Conservation (phyloP, 768 basidiomycete species). For the Gautieria morchelliformis region DNA sequence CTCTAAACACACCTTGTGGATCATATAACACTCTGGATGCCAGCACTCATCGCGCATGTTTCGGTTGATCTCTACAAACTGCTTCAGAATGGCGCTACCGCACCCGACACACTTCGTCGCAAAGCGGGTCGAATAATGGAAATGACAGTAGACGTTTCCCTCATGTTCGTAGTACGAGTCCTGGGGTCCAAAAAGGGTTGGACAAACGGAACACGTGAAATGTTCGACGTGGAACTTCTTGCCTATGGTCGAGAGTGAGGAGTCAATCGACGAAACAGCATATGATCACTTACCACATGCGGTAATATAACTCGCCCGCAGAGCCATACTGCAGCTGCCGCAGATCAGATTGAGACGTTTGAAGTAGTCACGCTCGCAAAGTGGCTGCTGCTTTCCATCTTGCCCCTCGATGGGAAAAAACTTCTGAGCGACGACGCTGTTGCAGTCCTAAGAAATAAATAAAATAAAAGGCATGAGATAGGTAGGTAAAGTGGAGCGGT, state of each 20-base stretch:
- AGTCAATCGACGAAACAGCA: not conserved
- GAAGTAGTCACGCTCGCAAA: constrained; percentile 99
- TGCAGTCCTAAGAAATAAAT: constrained; percentile 83
- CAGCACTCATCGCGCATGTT: constrained; percentile 98
- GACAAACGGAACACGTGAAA: constrained; percentile 95
- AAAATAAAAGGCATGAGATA: constrained; percentile 28
- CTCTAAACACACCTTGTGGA: constrained; percentile 72
- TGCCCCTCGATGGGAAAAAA: constrained; percentile 97
- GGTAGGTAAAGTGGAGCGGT: constrained; percentile 51
- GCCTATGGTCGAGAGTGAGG: constrained; percentile 9
- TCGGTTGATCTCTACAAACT: constrained; percentile 98
- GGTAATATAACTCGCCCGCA: constrained; percentile 97
- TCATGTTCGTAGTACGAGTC: constrained; percentile 99
- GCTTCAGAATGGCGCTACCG: constrained; percentile 93
- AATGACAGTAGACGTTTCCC: constrained; percentile 97
- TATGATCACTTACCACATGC: constrained; percentile 74
- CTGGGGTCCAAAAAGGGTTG: constrained; percentile 92
- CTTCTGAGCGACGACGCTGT: constrained; percentile 92
- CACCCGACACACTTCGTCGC: constrained; percentile 98
- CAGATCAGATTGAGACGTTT: constrained; percentile 92
- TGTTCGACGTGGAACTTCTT: constrained; percentile 96
- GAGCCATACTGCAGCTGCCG: constrained; percentile 87
- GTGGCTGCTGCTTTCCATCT: constrained; percentile 80
- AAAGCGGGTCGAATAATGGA: constrained; percentile 97
- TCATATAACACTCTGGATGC: constrained; percentile 99